Evolutionary conservation across 2,329 filamentous ascomycete genomes (phyloP), one percentile per base, ranked within the genome.

Genomic region (Venturia effusa): DNA sequence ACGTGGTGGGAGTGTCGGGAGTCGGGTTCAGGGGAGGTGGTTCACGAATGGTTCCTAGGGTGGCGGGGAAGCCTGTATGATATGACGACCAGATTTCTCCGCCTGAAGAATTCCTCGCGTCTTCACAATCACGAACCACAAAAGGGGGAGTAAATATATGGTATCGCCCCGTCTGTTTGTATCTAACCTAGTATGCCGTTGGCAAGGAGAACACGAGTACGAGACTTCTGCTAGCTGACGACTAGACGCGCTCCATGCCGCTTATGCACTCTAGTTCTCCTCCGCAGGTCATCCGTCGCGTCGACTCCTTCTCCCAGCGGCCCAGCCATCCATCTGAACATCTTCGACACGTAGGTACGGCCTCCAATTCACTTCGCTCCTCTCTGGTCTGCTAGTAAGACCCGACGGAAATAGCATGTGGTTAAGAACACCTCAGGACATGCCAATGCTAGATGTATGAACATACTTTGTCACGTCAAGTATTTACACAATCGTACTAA

Each of bases 231-330:
- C n/a, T n/a, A 24, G 8, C 43, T 8, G n/a, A n/a, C 43, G 43
- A n/a, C n/a, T n/a, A n/a, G n/a, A 24, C 45, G 45, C 45, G 22
- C 5, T 13, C 22, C 22, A 4, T 51, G 45, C 45, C 45, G 22
- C 45, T 51, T 51, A 51, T 51, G 45, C 45, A 27, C 45, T 51
- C 45, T 51, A 51, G n/a, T n/a, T n/a, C n/a, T n/a, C n/a, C n/a
- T n/a, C 45, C 27, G 45, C 45, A 51, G 1, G 22, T 51, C 45
- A 51, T 39, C 15, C 17, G 15, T 19, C 13, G 15, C 40, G 40
- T 43, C 40, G 40, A 43, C 10, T 39, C 5, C 40, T 41, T 41
- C 6, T 41, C 8, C 13, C 40, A 4, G 8, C 8, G 8, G 17
- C 17, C 39, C 40, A 13, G 15, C 40, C 40, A 43, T 43, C 40